Percentiles rank a stretch among this genome's conserved stretches.
Conservation (phyloP, 345 rosid species). For the Pseudoturritis turrita region DNA sequence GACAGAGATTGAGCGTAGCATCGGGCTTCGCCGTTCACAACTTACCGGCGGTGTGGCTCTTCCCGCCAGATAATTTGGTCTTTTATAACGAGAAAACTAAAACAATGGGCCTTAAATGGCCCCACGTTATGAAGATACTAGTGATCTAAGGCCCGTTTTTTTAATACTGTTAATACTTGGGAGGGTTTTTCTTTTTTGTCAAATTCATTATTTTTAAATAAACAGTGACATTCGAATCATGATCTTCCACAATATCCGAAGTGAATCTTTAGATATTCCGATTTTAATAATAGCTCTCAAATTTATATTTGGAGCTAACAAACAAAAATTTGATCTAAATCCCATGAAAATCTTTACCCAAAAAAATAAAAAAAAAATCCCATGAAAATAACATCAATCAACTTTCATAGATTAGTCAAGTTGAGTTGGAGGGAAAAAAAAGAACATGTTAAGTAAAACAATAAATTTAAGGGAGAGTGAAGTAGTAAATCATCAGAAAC, state of each 20-base stretch:
- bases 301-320: not conserved
- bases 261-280: no score
- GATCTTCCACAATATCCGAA: no score
- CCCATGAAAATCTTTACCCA: no score
- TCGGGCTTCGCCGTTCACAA: conserved; percentile 4
- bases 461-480: no score
- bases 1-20: conserved; percentile 19
- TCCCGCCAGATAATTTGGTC: conserved; percentile 20
- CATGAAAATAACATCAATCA: not conserved
- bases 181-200: no score
- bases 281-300: no score
- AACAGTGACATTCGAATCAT: no score
- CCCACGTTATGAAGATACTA: not conserved
- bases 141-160: not conserved
- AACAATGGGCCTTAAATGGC: not conserved
- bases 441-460: not conserved
- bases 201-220: no score
- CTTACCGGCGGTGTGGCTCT: conserved; percentile 14
- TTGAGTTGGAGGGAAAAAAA: no score
- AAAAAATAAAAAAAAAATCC: no score
- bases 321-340: no score
- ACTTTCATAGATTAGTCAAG: not conserved
- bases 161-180: not conserved
- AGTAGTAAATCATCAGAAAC: no score
- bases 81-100: not conserved